These are phyloP conservation scores for Uronychia binucleata DNA, from an alignment of 73 alveolate genomes.

Conservation along the genomic window DNA sequence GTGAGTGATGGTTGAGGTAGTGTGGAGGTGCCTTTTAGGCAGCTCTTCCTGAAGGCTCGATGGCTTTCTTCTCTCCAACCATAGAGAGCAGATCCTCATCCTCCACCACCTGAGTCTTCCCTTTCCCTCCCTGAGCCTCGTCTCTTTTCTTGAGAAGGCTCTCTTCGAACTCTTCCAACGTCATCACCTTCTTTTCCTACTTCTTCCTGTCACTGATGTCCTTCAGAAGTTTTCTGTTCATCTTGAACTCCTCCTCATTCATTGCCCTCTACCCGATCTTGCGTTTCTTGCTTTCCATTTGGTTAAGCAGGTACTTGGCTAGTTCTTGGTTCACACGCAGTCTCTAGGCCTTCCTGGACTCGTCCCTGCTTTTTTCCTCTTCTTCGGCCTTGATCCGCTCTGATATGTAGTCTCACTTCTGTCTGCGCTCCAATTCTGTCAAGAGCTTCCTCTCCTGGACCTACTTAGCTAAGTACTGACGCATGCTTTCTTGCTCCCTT, in stretches of 20 bases:
- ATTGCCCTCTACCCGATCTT: not conserved
- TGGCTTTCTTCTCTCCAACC: no score
- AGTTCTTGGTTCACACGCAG: not conserved
- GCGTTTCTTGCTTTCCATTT: not conserved
- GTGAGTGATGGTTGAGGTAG: no score
- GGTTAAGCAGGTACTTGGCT: not conserved
- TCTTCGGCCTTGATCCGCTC: not conserved
- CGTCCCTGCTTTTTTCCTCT: not conserved
- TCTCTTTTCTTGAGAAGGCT: no score
- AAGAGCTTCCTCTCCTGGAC: not conserved
- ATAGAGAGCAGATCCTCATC: no score
- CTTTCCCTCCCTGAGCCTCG: no score
- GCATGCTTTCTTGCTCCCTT: not conserved
- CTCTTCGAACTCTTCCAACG: no score
- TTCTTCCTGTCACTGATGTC: not conserved
- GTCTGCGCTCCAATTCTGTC: not conserved
- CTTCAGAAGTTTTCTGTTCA: not conserved
- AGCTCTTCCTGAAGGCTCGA: no score
- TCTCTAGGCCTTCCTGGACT: not conserved
- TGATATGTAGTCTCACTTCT: not conserved
- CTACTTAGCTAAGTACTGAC: not conserved
- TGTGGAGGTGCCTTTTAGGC: no score
- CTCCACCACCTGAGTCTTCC: no score
- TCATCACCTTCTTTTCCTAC: no score
- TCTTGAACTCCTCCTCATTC: not conserved